Evolutionary conservation across 2,329 filamentous ascomycete species (phyloP).

Genomic region (Curvularia hawaiiensis): DNA sequence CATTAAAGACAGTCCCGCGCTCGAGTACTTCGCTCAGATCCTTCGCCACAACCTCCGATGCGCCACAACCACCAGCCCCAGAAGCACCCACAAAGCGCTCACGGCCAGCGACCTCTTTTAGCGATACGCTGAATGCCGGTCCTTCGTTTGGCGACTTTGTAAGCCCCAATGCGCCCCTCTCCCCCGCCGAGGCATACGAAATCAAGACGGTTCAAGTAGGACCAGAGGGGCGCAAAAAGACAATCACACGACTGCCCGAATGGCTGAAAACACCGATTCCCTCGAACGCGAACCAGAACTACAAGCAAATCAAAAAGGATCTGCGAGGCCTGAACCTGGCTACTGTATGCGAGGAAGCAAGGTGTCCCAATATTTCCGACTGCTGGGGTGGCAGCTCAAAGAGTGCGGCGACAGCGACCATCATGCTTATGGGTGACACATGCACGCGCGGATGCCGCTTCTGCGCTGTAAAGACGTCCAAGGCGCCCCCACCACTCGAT

Average conservation of each 20-base stretch:
- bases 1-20: conserved; percentile 25
- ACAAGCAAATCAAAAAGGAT: conserved; percentile 94
- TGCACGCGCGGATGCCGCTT: conserved; percentile 96
- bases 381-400: conserved; percentile 95
- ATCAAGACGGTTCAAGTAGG: conserved; percentile 67
- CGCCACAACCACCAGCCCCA: conserved; percentile 25
- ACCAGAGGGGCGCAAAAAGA: conserved; percentile 65
- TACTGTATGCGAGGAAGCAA: conserved; percentile 96
- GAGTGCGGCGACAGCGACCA: conserved; percentile 90
- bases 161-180: conserved; percentile 50
- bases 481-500: conserved; percentile 78
- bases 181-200: conserved; percentile 60
- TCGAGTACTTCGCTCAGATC: conserved; percentile 27
- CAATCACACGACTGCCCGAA: conserved; percentile 77
- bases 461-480: conserved; percentile 92
- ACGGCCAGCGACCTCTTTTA: conserved; percentile 60
- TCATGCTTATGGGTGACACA: conserved; percentile 99
- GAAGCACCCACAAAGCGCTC: conserved; percentile 35
- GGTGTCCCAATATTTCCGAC: conserved; percentile 96
- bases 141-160: conserved; percentile 70
- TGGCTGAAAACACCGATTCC: conserved; percentile 98
- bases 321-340: conserved; percentile 86
- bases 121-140: conserved; percentile 67
- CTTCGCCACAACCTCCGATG: conserved; percentile 44
- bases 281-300: conserved; percentile 78